Evolutionary conservation across 192 early-diverging fungal genomes (phyloP).

Genomic region (Coemansia sp.): DNA sequence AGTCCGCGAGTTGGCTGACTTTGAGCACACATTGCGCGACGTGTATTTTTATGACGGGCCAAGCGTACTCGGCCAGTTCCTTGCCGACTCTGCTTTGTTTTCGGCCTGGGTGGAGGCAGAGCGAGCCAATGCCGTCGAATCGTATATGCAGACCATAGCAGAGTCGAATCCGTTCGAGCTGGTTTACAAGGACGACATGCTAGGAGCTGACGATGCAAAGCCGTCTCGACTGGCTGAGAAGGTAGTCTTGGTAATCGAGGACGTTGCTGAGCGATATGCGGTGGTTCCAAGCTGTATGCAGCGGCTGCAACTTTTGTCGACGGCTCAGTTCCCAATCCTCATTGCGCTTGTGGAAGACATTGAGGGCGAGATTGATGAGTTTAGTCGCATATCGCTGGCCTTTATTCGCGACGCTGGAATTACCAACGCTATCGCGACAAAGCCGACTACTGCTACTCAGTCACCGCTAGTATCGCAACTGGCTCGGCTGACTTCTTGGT

Average conservation of each 20-base stretch:
- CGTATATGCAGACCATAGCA: slow-evolving; percentile 66
- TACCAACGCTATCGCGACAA: neutral
- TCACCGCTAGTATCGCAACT: slow-evolving; percentile 36
- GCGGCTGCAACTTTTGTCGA: slow-evolving; percentile 60
- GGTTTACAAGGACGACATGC: slow-evolving; percentile 55
- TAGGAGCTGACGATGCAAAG: slow-evolving; percentile 57
- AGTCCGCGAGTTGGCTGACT: slow-evolving; percentile 63
- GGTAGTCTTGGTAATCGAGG: slow-evolving; percentile 63
- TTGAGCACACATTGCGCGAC: slow-evolving; percentile 69
- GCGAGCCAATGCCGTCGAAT: slow-evolving; percentile 60
- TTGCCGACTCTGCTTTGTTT: slow-evolving; percentile 61
- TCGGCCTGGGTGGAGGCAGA: slow-evolving; percentile 72
- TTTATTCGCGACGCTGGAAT: slow-evolving; percentile 40
- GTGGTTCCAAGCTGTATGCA: slow-evolving; percentile 62
- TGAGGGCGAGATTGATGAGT: slow-evolving; percentile 51
- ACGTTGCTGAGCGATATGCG: slow-evolving; percentile 64
- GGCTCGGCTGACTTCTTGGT: slow-evolving; percentile 40
- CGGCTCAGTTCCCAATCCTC: slow-evolving; percentile 66
- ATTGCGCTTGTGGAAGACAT: slow-evolving; percentile 57
- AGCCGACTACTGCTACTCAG: neutral
- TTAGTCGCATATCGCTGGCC: slow-evolving; percentile 53
- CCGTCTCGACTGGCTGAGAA: slow-evolving; percentile 66
- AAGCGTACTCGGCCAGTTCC: slow-evolving; percentile 55
- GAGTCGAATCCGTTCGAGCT: slow-evolving; percentile 66
- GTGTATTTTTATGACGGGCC: slow-evolving; percentile 57